Conservation (phyloP, 139 green algal genomes). For the Chlamydomonas sp. region DNA sequence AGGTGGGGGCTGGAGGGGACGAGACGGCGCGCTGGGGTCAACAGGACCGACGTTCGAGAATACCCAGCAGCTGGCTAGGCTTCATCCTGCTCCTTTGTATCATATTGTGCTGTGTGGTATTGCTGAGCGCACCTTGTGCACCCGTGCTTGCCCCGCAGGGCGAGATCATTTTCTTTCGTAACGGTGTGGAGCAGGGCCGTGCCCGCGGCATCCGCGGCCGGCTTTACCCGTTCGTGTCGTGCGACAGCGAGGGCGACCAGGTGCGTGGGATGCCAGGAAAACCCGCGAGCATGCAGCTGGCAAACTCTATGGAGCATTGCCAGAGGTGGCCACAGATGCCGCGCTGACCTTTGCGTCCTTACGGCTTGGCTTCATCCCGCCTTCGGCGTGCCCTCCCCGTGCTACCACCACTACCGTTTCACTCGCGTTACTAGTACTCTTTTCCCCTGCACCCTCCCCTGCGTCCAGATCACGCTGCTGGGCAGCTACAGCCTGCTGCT, state of each 20-base stretch:
- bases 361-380: no score
- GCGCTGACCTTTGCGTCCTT: no score
- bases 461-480: conserved; percentile 56
- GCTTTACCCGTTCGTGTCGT: conserved; percentile 72
- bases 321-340: no score
- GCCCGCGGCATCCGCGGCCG: conserved; percentile 68
- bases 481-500: conserved; percentile 68
- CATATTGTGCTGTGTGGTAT: background rate
- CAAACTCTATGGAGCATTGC: no score
- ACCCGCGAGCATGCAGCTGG: no score
- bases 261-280: no score
- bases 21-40: background rate
- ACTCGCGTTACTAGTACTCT: no score
- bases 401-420: no score
- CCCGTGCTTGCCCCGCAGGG: conserved; percentile 14
- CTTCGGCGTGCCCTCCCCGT: no score
- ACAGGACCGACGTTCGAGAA: no score
- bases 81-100: background rate
- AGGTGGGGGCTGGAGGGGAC: conserved; percentile 23
- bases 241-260: conserved; percentile 64
- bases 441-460: no score
- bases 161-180: conserved; percentile 64
- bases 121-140: background rate
- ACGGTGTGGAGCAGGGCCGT: conserved; percentile 61
- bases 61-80: background rate